Base-by-base conservation (phyloP, 1,139 yeast species). In the Hanseniaspora sp. region DNA sequence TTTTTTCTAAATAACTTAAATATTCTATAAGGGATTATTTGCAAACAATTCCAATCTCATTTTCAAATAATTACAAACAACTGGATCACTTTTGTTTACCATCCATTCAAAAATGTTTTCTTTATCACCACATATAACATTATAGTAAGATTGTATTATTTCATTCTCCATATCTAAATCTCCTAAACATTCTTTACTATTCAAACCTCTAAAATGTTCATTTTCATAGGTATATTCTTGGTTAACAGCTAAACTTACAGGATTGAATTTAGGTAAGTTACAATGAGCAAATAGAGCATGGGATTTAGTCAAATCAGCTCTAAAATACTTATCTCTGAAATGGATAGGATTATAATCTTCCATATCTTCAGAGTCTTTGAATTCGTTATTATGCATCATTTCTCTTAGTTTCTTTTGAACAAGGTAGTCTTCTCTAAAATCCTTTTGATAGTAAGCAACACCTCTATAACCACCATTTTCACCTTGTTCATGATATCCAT, bases 361-460 rank as follows among this genome's bases (percentile, higher is more conserved):
- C 33, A 9, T 37, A 23, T 33, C 52, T 18, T 15, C 11, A 13
- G n/a, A 7, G 9, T 13, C 17, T 11, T 13, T 13, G 28, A 48
- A 42, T 28, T 48, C 59, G 59, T 51, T 59, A 54, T 7, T 46
- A 44, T 13, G 52, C 44, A 28, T 62, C 59, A 8, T 59, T 60
- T 39, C 55, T 55, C 13, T 56, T 48, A 8, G 30, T 4, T 34
- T 18, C 15, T 48, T 48, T 29, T 42, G 41, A 13, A 48, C 46
- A 29, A 33, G 28, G 29, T 64, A 64, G 54, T 66, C 69, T 52
- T 64, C 63, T 28, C 58, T 58, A 49, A 63, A 62, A 56, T 66
- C 67, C 53, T 63, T 65, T 56, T 66, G 69, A 42, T 64, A 57
- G 63, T 65, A 64, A 9, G 67, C 67, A 29, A 66, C 68, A 41